phyloP scores from a whole-genome alignment of 169 alveolate genomes.

The Neospora caninum region DNA sequence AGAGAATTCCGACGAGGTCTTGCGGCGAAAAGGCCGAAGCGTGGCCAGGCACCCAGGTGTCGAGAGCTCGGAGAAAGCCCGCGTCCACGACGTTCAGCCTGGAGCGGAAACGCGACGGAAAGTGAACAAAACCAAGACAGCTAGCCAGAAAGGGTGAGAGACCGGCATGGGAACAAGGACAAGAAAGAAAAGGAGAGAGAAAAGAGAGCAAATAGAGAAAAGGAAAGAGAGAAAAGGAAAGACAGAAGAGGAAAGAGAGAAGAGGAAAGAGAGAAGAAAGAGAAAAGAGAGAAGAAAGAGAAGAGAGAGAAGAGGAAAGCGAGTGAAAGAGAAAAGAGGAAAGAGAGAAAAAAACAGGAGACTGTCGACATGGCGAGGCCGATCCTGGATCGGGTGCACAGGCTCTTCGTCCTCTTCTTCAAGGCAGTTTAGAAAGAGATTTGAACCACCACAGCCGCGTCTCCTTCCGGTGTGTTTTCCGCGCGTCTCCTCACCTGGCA shows the following conservation, averaged over 20 bases:
- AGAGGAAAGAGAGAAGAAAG: too few relatives aligned
- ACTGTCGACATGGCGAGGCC: neutral
- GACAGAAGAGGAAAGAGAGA: too few relatives aligned
- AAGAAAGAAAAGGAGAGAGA: too few relatives aligned
- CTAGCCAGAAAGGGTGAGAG: too few relatives aligned
- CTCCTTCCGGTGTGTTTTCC: neutral
- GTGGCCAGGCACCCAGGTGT: neutral
- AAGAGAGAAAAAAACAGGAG: neutral
- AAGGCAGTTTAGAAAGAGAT: neutral
- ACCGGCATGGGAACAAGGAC: too few relatives aligned
- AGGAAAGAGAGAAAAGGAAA: too few relatives aligned
- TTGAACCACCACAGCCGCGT: neutral
- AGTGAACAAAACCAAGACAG: neutral
- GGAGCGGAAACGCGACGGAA: neutral
- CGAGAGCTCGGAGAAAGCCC: neutral
- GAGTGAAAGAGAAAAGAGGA: too few relatives aligned
- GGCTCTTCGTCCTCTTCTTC: neutral
- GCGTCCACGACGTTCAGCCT: neutral
- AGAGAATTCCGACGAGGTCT: constrained; percentile 10
- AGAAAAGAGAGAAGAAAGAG: too few relatives aligned
- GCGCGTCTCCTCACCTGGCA: neutral
- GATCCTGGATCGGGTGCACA: neutral
- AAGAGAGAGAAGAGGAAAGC: too few relatives aligned
- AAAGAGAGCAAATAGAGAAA: too few relatives aligned
- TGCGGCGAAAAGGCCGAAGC: neutral